These are phyloP conservation scores for Ophiostoma ips DNA, from an alignment of 2,329 filamentous ascomycete genomes.

Conservation along the genomic window DNA sequence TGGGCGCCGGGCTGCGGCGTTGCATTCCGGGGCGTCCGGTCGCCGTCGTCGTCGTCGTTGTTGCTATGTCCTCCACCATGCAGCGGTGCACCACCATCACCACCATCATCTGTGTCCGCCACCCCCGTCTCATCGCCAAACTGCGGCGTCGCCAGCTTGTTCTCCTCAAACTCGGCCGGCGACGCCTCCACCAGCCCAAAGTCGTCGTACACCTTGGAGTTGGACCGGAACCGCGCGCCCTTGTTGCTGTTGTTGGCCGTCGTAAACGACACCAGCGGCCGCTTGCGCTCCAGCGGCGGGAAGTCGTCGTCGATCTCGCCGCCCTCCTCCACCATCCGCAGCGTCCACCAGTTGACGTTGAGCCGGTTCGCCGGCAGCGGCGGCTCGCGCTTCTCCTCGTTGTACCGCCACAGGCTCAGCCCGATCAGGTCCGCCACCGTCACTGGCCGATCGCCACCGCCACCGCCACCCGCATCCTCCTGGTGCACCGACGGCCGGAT, in stretches of 20 bases:
- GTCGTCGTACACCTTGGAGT: constrained; percentile 68
- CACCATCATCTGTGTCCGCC: neutral
- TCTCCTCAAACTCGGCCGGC: constrained; percentile 52
- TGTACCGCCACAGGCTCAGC: constrained; percentile 62
- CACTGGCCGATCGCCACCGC: constrained; percentile 38
- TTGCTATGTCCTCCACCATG: neutral
- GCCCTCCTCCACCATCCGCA: constrained; percentile 73
- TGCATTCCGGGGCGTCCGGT: constrained; percentile 30
- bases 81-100: neutral
- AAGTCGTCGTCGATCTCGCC: constrained; percentile 80
- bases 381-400: constrained; percentile 61
- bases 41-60: constrained; percentile 9
- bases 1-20: constrained; percentile 25
- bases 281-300: constrained; percentile 60
- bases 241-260: constrained; percentile 68
- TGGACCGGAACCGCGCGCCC: constrained; percentile 46
- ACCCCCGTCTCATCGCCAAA: constrained; percentile 38
- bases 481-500: constrained; percentile 57
- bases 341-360: constrained; percentile 69
- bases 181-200: constrained; percentile 67
- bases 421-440: constrained; percentile 73
- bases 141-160: constrained; percentile 53
- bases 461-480: constrained; percentile 34
- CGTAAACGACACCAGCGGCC: constrained; percentile 63
- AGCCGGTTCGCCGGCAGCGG: constrained; percentile 48